phyloP scores from a whole-genome alignment of 768 basidiomycete species.

The Russula abietina region DNA sequence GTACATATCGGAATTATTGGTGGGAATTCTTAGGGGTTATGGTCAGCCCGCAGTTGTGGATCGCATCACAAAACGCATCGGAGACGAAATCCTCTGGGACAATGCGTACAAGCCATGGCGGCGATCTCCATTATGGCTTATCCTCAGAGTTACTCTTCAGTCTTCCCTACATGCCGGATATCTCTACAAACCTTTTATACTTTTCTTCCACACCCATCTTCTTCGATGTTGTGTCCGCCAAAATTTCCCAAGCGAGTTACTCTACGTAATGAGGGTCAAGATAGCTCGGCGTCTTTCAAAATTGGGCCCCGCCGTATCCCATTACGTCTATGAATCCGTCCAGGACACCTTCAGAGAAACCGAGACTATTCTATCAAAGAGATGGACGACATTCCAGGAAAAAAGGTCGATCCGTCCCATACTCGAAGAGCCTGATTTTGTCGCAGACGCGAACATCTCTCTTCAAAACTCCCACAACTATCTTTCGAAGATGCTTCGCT shows the following conservation, averaged over 20 bases:
- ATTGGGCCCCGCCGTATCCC: slow-evolving; percentile 13
- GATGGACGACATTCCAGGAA: slow-evolving; percentile 12
- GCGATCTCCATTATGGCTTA: slow-evolving; percentile 45
- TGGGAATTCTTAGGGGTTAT: slow-evolving; percentile 41
- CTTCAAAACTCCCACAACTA: slow-evolving; percentile 1
- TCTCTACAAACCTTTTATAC: slow-evolving; percentile 45
- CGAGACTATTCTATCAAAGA: neutral
- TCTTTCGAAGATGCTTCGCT: neutral
- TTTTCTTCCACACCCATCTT: slow-evolving; percentile 32
- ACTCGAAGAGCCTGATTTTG: neutral
- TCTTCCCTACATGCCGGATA: slow-evolving; percentile 24
- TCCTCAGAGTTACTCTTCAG: slow-evolving; percentile 41
- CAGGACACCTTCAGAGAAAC: neutral
- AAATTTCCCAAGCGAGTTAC: slow-evolving; percentile 29
- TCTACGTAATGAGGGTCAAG: slow-evolving; percentile 31
- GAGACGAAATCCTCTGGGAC: slow-evolving; percentile 43
- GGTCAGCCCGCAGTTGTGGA: slow-evolving; percentile 30
- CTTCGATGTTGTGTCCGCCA: slow-evolving; percentile 25
- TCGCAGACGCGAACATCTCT: slow-evolving; percentile 3
- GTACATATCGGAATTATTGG: slow-evolving; percentile 45
- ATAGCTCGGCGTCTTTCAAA: slow-evolving; percentile 26
- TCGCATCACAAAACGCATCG: slow-evolving; percentile 39
- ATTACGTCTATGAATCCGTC: neutral
- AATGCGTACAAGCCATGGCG: slow-evolving; percentile 41
- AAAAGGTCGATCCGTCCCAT: neutral